Evolutionary conservation across 164 flowering plant species (phyloP).

Genomic region (Magnolia kwangsiensis): DNA sequence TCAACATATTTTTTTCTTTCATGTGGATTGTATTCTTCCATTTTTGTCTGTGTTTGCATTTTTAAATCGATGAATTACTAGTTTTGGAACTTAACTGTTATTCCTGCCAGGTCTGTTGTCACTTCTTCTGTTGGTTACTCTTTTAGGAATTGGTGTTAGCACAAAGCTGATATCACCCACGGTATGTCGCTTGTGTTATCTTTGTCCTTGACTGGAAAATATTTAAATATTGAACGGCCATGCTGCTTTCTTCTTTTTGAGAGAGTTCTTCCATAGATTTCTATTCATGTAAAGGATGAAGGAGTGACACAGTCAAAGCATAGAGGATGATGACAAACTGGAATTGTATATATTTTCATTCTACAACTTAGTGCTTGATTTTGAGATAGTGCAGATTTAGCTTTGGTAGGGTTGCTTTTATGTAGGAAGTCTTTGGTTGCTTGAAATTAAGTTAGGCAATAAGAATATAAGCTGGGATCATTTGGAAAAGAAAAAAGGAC

Average conservation of each 20-base stretch:
- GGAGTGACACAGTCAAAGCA: background rate
- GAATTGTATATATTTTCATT: too few species aligned
- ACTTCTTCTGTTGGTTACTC: slow-evolving; percentile 49
- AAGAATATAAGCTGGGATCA: background rate
- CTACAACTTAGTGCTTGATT: background rate
- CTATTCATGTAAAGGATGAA: background rate
- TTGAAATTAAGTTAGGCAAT: too few species aligned
- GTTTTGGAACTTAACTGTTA: background rate
- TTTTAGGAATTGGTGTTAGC: slow-evolving; percentile 53
- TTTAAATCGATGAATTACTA: background rate
- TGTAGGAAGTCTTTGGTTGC: background rate
- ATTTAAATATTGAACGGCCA: background rate
- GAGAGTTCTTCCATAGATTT: background rate
- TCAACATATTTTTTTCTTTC: too few species aligned
- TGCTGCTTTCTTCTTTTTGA: background rate
- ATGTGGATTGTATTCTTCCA: too few species aligned
- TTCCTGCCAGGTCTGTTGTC: slow-evolving; percentile 49
- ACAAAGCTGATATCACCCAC: slow-evolving; percentile 55
- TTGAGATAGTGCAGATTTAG: background rate
- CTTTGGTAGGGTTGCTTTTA: background rate
- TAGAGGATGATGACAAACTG: background rate
- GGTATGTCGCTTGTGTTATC: slow-evolving; percentile 31
- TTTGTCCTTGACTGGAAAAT: background rate
- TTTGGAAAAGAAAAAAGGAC: background rate
- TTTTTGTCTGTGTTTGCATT: too few species aligned